Conservation (phyloP, 2,329 filamentous ascomycete genomes). For the Zasmidium angulare region DNA sequence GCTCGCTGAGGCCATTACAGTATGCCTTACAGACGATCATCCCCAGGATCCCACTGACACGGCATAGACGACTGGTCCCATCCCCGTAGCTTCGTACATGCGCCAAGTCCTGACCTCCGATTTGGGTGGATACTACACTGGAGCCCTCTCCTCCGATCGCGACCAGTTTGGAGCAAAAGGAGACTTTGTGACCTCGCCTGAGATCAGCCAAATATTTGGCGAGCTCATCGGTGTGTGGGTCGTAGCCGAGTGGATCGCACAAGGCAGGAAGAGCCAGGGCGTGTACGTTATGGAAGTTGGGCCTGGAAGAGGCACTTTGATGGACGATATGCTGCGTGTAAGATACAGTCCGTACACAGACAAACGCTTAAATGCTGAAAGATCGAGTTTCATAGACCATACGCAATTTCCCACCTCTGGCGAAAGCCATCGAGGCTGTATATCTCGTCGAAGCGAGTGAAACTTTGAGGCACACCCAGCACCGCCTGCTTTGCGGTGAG, state of each 20-base stretch:
- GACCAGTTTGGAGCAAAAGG: conserved; percentile 92
- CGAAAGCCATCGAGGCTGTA: conserved; percentile 75
- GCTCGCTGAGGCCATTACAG: conserved; percentile 81
- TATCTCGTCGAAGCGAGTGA: conserved; percentile 94
- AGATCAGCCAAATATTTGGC: conserved; percentile 96
- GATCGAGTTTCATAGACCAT: conserved; percentile 62
- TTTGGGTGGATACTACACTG: conserved; percentile 89
- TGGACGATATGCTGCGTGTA: conserved; percentile 93
- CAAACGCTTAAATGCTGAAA: conserved; percentile 13
- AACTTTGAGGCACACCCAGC: conserved; percentile 74
- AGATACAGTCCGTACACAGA: conserved; percentile 31
- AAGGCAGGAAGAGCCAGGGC: conserved; percentile 70
- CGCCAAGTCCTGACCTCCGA: conserved; percentile 95
- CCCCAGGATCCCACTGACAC: no score
- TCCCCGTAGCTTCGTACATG: conserved; percentile 94
- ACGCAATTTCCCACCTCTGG: conserved; percentile 75
- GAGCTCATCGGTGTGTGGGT: conserved; percentile 94
- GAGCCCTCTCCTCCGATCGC: conserved; percentile 59
- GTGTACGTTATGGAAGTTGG: conserved; percentile 93
- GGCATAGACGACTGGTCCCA: conserved; percentile 74
- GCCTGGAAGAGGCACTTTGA: conserved; percentile 88
- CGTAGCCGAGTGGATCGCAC: conserved; percentile 92
- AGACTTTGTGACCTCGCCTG: conserved; percentile 95
- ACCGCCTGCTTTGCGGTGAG: conserved; percentile 75
- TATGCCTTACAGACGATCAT: conserved; percentile 47